Evolutionary conservation across 2,329 filamentous ascomycete genomes (phyloP).

Genomic region (Fusarium sp.): DNA sequence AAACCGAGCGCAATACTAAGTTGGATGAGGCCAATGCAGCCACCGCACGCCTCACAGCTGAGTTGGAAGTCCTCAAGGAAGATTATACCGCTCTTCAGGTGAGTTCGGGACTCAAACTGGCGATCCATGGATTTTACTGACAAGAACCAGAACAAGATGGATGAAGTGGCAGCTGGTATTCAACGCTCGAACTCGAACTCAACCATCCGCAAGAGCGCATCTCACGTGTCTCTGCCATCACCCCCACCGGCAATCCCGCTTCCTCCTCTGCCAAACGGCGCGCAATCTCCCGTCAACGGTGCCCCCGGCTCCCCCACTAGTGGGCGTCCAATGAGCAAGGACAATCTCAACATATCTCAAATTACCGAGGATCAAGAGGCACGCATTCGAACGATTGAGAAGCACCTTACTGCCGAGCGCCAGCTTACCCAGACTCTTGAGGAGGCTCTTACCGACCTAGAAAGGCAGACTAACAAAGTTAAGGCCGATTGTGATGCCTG

Average conservation of each 20-base stretch:
- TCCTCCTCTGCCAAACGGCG: conserved; percentile 81
- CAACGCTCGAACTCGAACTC: conserved; percentile 73
- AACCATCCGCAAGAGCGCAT: conserved; percentile 85
- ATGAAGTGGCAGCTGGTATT: conserved; percentile 60
- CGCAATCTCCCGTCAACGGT: conserved; percentile 60
- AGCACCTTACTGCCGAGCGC: conserved; percentile 94
- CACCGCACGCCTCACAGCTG: conserved; percentile 71
- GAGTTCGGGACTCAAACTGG: conserved; percentile 49
- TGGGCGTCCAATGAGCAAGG: conserved; percentile 83
- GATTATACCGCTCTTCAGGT: conserved; percentile 84
- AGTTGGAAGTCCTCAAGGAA: conserved; percentile 74
- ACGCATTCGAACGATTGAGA: conserved; percentile 94
- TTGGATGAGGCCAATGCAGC: conserved; percentile 81
- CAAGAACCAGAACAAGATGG: conserved; percentile 67
- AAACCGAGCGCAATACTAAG: conserved; percentile 78
- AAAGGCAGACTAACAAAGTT: conserved; percentile 90
- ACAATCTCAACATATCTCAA: conserved; percentile 74
- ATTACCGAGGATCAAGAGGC: conserved; percentile 95
- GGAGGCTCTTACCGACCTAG: conserved; percentile 93
- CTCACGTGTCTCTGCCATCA: conserved; percentile 86
- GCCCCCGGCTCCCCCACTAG: conserved; percentile 63
- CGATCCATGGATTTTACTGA: conserved; percentile 41
- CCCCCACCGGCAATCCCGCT: conserved; percentile 96
- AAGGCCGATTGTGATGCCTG: conserved; percentile 91
- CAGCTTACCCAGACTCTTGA: conserved; percentile 95